phyloP scores from a whole-genome alignment of 805 yeast genomes.

The Tetrapisispora nanseiensis region DNA sequence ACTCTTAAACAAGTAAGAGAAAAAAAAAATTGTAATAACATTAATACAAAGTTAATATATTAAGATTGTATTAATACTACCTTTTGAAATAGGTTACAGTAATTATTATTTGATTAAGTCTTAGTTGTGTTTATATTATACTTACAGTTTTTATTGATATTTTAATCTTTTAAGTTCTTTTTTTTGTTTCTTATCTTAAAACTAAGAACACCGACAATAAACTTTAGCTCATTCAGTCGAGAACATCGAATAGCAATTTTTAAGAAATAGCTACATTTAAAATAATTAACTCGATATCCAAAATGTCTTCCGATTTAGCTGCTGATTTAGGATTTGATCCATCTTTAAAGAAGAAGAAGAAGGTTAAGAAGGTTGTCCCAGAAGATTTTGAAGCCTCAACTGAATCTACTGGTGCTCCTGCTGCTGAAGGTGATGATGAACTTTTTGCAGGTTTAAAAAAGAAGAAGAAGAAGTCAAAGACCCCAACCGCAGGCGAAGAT shows the following conservation, averaged over 20 bases:
- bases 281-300: too few relatives aligned
- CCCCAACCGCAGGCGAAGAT: conserved; percentile 27
- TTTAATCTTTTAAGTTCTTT: neutral
- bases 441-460: conserved; percentile 73
- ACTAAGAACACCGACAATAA: too few relatives aligned
- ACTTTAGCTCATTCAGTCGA: neutral
- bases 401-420: conserved; percentile 17
- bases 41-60: neutral
- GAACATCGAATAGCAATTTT: neutral
- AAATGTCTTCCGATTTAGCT: conserved; percentile 26
- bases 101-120: too few relatives aligned
- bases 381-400: conserved; percentile 30
- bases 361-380: conserved; percentile 41
- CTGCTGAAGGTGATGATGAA: conserved; percentile 45
- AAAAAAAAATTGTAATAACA: too few relatives aligned
- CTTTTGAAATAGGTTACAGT: too few relatives aligned
- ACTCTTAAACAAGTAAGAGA: neutral
- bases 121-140: too few relatives aligned
- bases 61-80: neutral
- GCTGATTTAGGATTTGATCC: conserved; percentile 59
- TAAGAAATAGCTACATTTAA: too few relatives aligned
- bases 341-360: conserved; percentile 69
- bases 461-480: conserved; percentile 69
- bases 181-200: too few relatives aligned
- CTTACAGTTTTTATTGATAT: neutral